phyloP scores from a whole-genome alignment of 805 yeast species.

The Limtongia smithiae region DNA sequence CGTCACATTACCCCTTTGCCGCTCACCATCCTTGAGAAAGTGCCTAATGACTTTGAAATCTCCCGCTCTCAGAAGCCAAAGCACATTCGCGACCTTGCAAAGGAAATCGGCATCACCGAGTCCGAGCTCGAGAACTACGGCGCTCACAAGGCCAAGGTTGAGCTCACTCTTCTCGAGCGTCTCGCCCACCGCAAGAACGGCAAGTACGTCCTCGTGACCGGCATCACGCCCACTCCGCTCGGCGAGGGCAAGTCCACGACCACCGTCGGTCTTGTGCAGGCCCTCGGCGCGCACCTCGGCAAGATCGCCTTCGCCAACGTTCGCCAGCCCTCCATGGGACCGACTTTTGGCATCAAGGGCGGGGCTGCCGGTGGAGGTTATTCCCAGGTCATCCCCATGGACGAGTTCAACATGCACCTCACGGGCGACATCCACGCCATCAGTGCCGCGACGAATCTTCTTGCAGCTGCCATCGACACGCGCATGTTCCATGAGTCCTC shows the following conservation, averaged over 20 bases:
- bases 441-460: conserved; percentile 84
- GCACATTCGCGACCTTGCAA: conserved; percentile 67
- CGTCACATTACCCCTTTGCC: conserved; percentile 55
- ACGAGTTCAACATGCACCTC: conserved; percentile 94
- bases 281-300: conserved; percentile 84
- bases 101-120: conserved; percentile 74
- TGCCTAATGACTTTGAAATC: conserved; percentile 87
- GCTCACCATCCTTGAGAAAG: conserved; percentile 56
- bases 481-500: conserved; percentile 93
- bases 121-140: conserved; percentile 86
- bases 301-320: conserved; percentile 87
- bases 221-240: conserved; percentile 96
- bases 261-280: conserved; percentile 94
- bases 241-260: conserved; percentile 99
- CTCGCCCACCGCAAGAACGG: conserved; percentile 64
- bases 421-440: conserved; percentile 98
- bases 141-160: conserved; percentile 82
- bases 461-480: conserved; percentile 96
- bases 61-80: conserved; percentile 88
- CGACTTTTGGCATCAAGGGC: conserved; percentile 97
- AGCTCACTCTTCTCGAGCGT: conserved; percentile 65
- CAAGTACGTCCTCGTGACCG: conserved; percentile 86
- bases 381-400: conserved; percentile 98
- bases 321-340: conserved; percentile 98
- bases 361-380: conserved; percentile 99